Evolutionary conservation across 805 yeast species (phyloP).

Genomic region (Saccharomycopsis lassenensis): DNA sequence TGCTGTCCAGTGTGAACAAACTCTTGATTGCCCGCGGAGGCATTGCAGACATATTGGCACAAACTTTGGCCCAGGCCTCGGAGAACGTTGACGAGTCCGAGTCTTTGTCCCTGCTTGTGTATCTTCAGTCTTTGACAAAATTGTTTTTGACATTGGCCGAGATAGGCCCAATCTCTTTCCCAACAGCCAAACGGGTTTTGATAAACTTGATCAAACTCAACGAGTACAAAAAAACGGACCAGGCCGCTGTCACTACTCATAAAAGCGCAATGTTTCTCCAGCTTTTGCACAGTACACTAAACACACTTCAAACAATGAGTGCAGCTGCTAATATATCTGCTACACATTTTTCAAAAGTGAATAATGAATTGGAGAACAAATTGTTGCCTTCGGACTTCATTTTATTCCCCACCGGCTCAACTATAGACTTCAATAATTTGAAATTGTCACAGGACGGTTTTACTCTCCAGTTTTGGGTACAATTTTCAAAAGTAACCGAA

Average conservation of each 20-base stretch:
- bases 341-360: constrained; percentile 5
- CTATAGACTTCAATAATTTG: constrained; percentile 9
- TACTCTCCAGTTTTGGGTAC: constrained; percentile 33
- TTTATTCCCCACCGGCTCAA: constrained; percentile 4
- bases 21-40: constrained; percentile 8
- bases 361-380: not conserved
- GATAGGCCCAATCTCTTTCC: constrained; percentile 11
- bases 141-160: constrained; percentile 10
- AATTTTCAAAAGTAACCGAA: constrained; percentile 18
- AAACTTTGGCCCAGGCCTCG: constrained; percentile 1
- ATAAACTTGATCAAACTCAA: constrained; percentile 10
- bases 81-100: too few species aligned
- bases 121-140: constrained; percentile 7
- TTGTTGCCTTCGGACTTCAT: constrained; percentile 12
- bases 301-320: constrained; percentile 3
- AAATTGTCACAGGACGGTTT: constrained; percentile 19
- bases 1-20: constrained; percentile 8
- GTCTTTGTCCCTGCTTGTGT: not conserved
- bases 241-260: not conserved
- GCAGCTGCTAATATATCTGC: constrained; percentile 7
- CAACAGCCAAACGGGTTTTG: constrained; percentile 1
- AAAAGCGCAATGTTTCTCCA: not conserved
- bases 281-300: constrained; percentile 6
- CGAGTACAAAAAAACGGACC: constrained; percentile 1
- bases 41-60: constrained; percentile 7